Evolutionary conservation across 2,329 filamentous ascomycete genomes (phyloP).

Genomic region (Leptosphaerulina australis): DNA sequence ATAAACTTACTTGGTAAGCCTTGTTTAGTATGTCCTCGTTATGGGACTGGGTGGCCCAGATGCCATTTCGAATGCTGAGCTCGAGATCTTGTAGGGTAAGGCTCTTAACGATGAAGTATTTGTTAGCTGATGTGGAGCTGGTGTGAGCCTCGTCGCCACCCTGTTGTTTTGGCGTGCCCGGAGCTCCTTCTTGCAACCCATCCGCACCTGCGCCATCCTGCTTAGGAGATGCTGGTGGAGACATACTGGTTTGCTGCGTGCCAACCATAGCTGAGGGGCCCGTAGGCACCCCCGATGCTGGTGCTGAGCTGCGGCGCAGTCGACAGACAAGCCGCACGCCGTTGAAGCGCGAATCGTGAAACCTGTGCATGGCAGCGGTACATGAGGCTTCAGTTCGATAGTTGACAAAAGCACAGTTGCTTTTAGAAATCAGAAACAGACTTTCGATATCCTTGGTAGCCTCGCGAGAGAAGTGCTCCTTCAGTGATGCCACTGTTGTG

Average conservation of each 20-base stretch:
- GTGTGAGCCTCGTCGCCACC: conserved; percentile 18
- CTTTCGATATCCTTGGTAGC: conserved; percentile 79
- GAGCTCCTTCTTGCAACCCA: conserved; percentile 13
- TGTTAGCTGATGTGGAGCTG: conserved; percentile 63
- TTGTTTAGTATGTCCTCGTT: conserved; percentile 85
- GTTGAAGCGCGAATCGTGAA: conserved; percentile 90
- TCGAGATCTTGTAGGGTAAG: conserved; percentile 90
- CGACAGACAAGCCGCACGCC: conserved; percentile 85
- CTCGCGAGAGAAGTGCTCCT: conserved; percentile 85
- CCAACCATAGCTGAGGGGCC: conserved; percentile 59
- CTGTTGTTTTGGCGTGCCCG: conserved; percentile 19
- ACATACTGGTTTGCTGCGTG: conserved; percentile 28
- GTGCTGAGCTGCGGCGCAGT: conserved; percentile 65
- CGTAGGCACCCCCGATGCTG: conserved; percentile 57
- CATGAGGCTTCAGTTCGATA: conserved; percentile 83
- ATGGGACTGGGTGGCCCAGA: conserved; percentile 94
- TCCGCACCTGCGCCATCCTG: conserved; percentile 21
- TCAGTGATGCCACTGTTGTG: conserved; percentile 80
- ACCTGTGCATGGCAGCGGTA: conserved; percentile 74
- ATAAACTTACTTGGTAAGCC: conserved; percentile 72
- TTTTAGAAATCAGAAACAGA: conserved; percentile 92
- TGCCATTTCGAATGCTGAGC: conserved; percentile 80
- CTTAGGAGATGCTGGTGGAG: conserved; percentile 37
- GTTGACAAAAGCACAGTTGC: conserved; percentile 96
- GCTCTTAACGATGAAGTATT: conserved; percentile 92